Conservation (phyloP, 192 early-diverging fungal species). For the Linnemannia schmuckeri region DNA sequence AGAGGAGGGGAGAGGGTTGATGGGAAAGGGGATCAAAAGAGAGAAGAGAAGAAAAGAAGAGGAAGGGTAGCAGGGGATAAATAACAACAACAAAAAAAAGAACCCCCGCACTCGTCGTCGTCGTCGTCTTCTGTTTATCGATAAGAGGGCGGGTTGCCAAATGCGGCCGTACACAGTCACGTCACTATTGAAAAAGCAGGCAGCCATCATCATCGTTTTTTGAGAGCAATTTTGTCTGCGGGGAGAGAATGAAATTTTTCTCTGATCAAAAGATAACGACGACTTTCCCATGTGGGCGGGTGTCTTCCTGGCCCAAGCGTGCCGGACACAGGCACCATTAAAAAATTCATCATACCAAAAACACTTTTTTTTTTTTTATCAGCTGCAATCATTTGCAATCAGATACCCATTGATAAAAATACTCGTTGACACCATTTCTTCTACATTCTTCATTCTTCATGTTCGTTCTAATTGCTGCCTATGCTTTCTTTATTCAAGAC, state of each 20-base stretch:
- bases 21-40: conserved; percentile 5
- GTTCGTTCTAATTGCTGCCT: background rate
- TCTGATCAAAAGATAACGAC: conserved; percentile 4
- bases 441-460: background rate
- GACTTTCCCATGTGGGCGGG: background rate
- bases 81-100: conserved; percentile 4
- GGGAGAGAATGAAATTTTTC: background rate
- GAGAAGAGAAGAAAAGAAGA: conserved; percentile 2
- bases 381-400: too few relatives aligned
- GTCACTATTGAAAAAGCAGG: background rate
- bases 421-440: background rate
- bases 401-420: background rate
- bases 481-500: background rate
- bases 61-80: conserved; percentile 1
- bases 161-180: conserved; percentile 1
- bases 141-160: conserved; percentile 10
- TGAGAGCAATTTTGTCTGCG: conserved; percentile 7
- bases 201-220: background rate
- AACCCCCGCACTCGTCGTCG: background rate
- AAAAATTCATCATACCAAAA: background rate
- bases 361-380: background rate
- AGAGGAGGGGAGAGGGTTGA: background rate
- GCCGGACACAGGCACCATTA: background rate
- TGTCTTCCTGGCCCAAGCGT: background rate
- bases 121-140: background rate